Conservation (phyloP, 78 protist species). For the Mastigamoeba balamuthi region DNA sequence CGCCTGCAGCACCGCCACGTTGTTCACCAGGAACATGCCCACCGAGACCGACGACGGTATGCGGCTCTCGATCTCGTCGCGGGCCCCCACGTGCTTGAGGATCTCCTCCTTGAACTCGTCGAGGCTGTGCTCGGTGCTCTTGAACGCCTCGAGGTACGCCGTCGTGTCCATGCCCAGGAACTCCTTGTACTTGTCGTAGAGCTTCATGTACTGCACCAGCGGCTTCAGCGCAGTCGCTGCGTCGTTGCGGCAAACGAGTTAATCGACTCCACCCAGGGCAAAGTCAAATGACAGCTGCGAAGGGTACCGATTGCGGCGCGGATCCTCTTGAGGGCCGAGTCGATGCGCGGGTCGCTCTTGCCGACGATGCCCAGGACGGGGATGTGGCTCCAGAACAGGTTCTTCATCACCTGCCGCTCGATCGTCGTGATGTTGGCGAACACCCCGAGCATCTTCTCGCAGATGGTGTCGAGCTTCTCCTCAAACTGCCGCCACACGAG, state of each 20-base stretch:
- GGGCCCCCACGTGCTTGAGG: not conserved
- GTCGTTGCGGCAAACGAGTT: too few relatives aligned
- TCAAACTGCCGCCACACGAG: constrained; percentile 1
- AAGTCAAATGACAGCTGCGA: too few relatives aligned
- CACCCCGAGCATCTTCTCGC: constrained; percentile 9
- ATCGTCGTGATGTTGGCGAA: constrained; percentile 37
- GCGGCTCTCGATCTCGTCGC: not conserved
- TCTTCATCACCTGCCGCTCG: constrained; percentile 47
- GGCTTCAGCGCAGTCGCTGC: not conserved
- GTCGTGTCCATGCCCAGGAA: not conserved
- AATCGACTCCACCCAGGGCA: too few relatives aligned
- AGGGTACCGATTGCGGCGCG: too few relatives aligned
- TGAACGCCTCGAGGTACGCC: not conserved
- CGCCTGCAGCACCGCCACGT: not conserved
- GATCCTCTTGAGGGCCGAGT: too few relatives aligned
- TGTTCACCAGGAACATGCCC: constrained; percentile 36
- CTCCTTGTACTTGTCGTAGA: not conserved
- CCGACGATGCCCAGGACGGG: constrained; percentile 16
- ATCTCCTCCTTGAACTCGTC: constrained; percentile 5
- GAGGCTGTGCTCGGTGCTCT: not conserved
- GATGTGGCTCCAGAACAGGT: constrained; percentile 41
- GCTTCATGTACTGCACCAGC: not conserved
- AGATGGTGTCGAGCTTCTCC: constrained; percentile 1
- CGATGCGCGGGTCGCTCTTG: too few relatives aligned
- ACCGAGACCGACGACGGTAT: constrained; percentile 10